phyloP scores from a whole-genome alignment of 352 stramenopile genomes.

The Elongisporangium anandrum region DNA sequence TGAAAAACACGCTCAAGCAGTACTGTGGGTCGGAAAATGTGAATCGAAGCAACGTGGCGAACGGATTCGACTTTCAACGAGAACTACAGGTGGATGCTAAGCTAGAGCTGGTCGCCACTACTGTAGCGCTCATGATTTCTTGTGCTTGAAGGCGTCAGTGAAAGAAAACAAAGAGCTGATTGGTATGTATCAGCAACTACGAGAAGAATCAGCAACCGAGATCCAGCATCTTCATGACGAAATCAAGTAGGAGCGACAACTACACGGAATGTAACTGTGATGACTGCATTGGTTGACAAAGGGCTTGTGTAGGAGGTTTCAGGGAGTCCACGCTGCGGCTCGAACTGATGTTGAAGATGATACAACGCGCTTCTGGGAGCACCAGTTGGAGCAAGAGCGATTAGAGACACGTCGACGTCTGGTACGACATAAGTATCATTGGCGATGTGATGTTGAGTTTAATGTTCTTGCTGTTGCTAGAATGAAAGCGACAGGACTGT shows the following conservation, averaged over 20 bases:
- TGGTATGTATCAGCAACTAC: slow-evolving; percentile 63
- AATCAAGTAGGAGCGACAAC: slow-evolving; percentile 38
- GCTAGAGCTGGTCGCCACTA: background rate
- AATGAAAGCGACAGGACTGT: slow-evolving; percentile 46
- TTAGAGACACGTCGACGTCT: slow-evolving; percentile 32
- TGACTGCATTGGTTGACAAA: background rate
- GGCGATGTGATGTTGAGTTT: background rate
- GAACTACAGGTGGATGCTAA: slow-evolving; percentile 26
- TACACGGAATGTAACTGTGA: background rate
- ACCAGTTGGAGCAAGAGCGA: slow-evolving; percentile 26
- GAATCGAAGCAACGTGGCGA: slow-evolving; percentile 13
- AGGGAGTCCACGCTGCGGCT: background rate
- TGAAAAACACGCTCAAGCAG: slow-evolving; percentile 62
- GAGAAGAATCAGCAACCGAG: slow-evolving; percentile 48
- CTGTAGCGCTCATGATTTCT: background rate
- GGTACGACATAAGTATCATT: slow-evolving; percentile 18
- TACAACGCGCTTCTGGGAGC: slow-evolving; percentile 3
- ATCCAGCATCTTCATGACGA: slow-evolving; percentile 39
- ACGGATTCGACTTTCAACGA: slow-evolving; percentile 34
- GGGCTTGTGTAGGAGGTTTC: background rate
- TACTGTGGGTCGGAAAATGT: slow-evolving; percentile 31
- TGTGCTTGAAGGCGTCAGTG: slow-evolving; percentile 36
- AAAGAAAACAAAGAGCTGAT: slow-evolving; percentile 75
- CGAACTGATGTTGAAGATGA: slow-evolving; percentile 2
- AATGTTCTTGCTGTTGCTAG: slow-evolving; percentile 12